Evolutionary conservation across 805 yeast species (phyloP).

Genomic region (Suhomyces xylopsoci): DNA sequence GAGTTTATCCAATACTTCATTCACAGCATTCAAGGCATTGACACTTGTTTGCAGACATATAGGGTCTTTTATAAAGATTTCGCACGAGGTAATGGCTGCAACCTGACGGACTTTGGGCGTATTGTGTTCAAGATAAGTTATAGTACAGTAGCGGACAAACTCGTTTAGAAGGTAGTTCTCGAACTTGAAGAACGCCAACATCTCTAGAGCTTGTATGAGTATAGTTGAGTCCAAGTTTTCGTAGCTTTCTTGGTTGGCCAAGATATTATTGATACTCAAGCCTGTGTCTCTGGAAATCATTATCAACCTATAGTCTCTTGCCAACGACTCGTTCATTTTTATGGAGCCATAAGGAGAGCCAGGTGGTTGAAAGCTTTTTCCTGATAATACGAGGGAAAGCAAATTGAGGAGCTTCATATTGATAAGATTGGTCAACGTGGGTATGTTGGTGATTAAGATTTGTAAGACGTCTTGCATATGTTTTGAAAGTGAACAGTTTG

Average conservation of each 20-base stretch:
- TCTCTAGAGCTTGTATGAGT: conserved; percentile 73
- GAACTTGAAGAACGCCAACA: conserved; percentile 73
- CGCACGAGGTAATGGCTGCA: conserved; percentile 82
- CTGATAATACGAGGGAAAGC: conserved; percentile 73
- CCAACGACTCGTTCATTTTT: conserved; percentile 59
- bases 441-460: conserved; percentile 66
- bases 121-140: conserved; percentile 80
- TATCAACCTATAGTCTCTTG: conserved; percentile 73
- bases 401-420: conserved; percentile 68
- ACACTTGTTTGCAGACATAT: conserved; percentile 82
- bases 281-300: conserved; percentile 71
- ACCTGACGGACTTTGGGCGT: conserved; percentile 75
- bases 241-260: conserved; percentile 29
- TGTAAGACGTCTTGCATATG: conserved; percentile 75
- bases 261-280: conserved; percentile 31
- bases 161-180: conserved; percentile 76
- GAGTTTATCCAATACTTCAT: conserved; percentile 78
- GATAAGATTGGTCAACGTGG: conserved; percentile 72
- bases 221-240: conserved; percentile 42
- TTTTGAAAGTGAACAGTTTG: conserved; percentile 76
- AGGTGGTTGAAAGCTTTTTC: conserved; percentile 76
- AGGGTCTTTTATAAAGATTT: conserved; percentile 71
- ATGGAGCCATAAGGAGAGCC: conserved; percentile 74
- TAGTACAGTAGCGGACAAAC: conserved; percentile 79
- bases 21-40: conserved; percentile 76